phyloP scores from a whole-genome alignment of 306 rosid species.

The Prunus kanzakura region DNA sequence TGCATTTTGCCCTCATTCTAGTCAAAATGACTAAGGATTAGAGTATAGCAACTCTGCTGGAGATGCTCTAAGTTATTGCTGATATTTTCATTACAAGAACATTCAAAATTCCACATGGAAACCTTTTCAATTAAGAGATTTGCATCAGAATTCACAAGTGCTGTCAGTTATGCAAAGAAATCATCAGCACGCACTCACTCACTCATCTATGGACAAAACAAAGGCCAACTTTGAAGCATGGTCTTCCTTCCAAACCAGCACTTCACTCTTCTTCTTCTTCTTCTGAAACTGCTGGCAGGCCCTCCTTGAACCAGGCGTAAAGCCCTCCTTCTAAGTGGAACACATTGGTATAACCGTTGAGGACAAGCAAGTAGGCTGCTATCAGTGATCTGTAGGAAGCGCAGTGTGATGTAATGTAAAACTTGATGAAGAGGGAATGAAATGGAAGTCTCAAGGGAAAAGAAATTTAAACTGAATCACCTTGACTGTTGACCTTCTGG shows the following conservation, averaged over 20 bases:
- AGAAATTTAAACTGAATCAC: constrained; percentile 21
- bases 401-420: not conserved
- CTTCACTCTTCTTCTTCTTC: constrained; percentile 37
- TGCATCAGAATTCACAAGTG: constrained; percentile 14
- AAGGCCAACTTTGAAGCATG: constrained; percentile 12
- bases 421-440: not conserved
- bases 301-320: constrained; percentile 78
- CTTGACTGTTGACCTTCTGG: constrained; percentile 98
- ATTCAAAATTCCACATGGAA: constrained; percentile 20
- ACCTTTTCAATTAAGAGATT: constrained; percentile 26
- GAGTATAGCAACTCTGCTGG: too few relatives aligned
- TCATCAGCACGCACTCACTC: constrained; percentile 16
- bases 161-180: constrained; percentile 19
- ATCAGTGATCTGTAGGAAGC: constrained; percentile 69
- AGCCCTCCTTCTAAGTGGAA: constrained; percentile 97
- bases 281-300: constrained; percentile 55
- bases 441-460: not conserved
- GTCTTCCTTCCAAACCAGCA: not conserved
- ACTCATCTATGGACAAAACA: constrained; percentile 49
- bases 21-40: too few relatives aligned
- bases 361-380: constrained; percentile 94
- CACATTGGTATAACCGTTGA: constrained; percentile 77
- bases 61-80: not conserved
- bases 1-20: too few relatives aligned
- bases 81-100: constrained; percentile 16